Conservation (phyloP, 2,329 filamentous ascomycete species). For the Fulvia fulva region DNA sequence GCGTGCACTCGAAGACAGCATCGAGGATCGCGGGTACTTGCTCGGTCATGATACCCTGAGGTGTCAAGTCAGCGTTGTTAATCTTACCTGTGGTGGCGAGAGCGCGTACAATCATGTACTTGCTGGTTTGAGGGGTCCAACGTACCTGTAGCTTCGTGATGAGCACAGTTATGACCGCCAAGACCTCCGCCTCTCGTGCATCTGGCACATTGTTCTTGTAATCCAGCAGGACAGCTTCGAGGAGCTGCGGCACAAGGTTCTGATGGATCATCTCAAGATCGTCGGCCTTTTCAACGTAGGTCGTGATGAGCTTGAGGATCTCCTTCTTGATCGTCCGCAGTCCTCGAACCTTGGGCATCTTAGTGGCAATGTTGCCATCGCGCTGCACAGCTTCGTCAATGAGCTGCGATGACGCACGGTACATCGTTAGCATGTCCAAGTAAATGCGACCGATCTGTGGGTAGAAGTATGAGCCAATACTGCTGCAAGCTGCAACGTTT, state of each 20-base stretch:
- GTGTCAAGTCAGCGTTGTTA: constrained; percentile 26
- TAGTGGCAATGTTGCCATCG: constrained; percentile 88
- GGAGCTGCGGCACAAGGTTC: constrained; percentile 90
- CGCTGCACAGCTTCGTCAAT: constrained; percentile 88
- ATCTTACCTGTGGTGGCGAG: constrained; percentile 17
- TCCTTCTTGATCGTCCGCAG: constrained; percentile 98
- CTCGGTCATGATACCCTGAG: constrained; percentile 89
- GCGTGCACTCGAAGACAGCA: constrained; percentile 94
- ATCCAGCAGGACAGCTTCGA: constrained; percentile 90
- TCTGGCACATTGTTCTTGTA: constrained; percentile 97
- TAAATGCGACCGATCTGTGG: constrained; percentile 97
- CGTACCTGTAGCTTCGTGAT: constrained; percentile 94
- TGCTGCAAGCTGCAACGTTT: constrained; percentile 96
- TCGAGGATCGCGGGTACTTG: constrained; percentile 98
- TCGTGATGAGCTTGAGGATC: constrained; percentile 96
- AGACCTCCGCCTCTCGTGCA: constrained; percentile 90
- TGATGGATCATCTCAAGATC: constrained; percentile 88
- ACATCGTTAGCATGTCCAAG: constrained; percentile 98
- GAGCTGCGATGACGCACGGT: constrained; percentile 89
- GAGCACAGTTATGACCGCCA: constrained; percentile 96
- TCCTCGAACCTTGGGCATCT: constrained; percentile 94
- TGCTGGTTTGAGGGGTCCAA: constrained; percentile 53
- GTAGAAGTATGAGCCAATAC: constrained; percentile 95
- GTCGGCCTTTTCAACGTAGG: constrained; percentile 96
- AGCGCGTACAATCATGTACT: constrained; percentile 43